Conservation (phyloP, 163 green algal genomes). For the Trebouxiophyceae sp. region DNA sequence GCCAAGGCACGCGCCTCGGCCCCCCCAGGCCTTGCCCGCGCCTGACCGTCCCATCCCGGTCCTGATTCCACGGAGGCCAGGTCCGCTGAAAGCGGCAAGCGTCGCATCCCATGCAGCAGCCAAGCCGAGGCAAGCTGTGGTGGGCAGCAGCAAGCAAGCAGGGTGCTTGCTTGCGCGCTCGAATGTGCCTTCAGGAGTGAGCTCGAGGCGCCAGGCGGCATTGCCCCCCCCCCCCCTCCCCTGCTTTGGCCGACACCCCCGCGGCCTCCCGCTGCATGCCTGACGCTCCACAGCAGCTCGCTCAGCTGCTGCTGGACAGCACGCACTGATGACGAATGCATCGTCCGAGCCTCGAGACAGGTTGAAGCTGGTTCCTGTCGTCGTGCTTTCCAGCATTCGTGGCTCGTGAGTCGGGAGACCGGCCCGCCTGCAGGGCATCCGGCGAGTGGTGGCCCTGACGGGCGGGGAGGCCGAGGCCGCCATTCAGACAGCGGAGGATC, state of each 20-base stretch:
- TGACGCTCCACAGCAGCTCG: neutral
- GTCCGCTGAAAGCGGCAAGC: too few relatives aligned
- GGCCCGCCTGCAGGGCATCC: constrained; percentile 21
- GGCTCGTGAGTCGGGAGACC: too few relatives aligned
- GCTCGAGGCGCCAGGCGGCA: neutral
- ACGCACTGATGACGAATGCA: neutral
- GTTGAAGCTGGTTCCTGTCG: too few relatives aligned
- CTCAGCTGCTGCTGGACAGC: neutral
- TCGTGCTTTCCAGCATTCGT: too few relatives aligned
- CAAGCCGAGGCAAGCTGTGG: neutral
- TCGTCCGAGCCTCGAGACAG: too few relatives aligned
- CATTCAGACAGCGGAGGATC: constrained; percentile 48
- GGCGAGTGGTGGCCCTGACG: constrained; percentile 86
- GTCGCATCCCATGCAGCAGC: too few relatives aligned
- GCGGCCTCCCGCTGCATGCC: too few relatives aligned
- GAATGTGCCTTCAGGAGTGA: neutral
- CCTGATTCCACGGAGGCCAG: too few relatives aligned
- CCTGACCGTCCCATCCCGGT: too few relatives aligned
- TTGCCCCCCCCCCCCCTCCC: too few relatives aligned
- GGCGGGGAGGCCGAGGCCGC: constrained; percentile 62
- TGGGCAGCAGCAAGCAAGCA: neutral
- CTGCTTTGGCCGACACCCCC: too few relatives aligned
- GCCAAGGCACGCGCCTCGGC: constrained; percentile 62
- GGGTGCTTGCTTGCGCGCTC: neutral
- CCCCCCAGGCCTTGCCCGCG: too few relatives aligned